phyloP scores from a whole-genome alignment of 169 alveolate species.

The Plasmodium malariae region DNA sequence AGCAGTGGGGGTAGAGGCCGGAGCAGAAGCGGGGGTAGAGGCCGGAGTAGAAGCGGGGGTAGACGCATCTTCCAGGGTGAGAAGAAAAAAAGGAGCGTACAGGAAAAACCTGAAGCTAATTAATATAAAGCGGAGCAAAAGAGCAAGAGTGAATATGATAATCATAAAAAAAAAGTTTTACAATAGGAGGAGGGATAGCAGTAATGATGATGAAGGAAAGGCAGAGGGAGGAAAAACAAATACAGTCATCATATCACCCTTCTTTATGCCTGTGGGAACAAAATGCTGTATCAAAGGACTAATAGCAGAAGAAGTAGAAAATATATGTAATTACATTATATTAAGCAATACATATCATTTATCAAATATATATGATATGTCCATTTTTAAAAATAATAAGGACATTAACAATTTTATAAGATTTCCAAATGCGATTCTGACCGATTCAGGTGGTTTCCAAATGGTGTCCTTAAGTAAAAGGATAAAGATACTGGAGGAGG shows the following conservation, averaged over 20 bases:
- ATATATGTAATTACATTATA: constrained; percentile 84
- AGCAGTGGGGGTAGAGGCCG: neutral
- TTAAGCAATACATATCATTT: constrained; percentile 98
- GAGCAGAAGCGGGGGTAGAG: neutral
- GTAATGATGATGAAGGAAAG: constrained; percentile 85
- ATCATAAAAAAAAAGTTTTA: constrained; percentile 40
- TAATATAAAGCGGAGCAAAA: constrained; percentile 75
- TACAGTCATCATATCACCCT: constrained; percentile 98
- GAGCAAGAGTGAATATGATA: constrained; percentile 54
- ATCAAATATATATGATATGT: constrained; percentile 96
- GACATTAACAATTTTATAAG: constrained; percentile 95
- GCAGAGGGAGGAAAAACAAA: constrained; percentile 92
- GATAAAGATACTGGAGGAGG: constrained; percentile 94
- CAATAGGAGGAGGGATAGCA: neutral
- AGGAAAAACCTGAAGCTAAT: constrained; percentile 80
- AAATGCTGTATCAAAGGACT: constrained; percentile 93
- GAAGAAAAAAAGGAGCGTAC: constrained; percentile 15
- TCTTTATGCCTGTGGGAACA: constrained; percentile 99
- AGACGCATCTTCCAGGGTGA: neutral
- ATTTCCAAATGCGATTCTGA: constrained; percentile 95
- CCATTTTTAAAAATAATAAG: constrained; percentile 90
- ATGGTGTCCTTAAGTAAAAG: constrained; percentile 95
- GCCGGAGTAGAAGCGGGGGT: neutral
- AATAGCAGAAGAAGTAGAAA: constrained; percentile 76
- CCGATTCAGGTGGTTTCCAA: constrained; percentile 99